These are phyloP conservation scores for Peterozyma xylosa DNA, from an alignment of 805 yeast genomes.

Conservation along the genomic window DNA sequence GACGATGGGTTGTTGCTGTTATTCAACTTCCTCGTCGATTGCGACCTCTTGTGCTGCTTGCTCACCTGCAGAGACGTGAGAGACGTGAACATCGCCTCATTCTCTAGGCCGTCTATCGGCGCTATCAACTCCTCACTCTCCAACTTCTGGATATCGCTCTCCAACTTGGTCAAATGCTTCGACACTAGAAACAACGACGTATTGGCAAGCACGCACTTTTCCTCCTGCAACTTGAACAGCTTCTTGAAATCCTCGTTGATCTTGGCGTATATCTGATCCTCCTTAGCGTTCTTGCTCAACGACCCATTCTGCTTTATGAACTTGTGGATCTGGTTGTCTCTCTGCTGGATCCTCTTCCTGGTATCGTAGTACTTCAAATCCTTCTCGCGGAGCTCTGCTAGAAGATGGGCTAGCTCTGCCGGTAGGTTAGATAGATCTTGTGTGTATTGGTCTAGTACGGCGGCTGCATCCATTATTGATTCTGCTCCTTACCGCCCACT, in stretches of 20 bases:
- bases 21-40: neutral
- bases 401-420: constrained; percentile 71
- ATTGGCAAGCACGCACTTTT: constrained; percentile 72
- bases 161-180: constrained; percentile 67
- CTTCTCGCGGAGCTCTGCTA: constrained; percentile 69
- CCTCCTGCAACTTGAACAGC: constrained; percentile 60
- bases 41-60: constrained; percentile 1
- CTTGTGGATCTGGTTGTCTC: constrained; percentile 78
- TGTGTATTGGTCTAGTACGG: constrained; percentile 64
- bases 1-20: neutral
- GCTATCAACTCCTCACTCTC: constrained; percentile 80
- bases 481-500: neutral
- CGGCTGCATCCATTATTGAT: constrained; percentile 77
- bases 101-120: constrained; percentile 25
- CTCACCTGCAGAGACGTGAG: neutral
- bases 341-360: constrained; percentile 55
- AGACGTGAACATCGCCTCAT: constrained; percentile 6
- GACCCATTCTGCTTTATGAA: constrained; percentile 81
- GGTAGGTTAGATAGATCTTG: constrained; percentile 69
- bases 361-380: constrained; percentile 63
- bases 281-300: constrained; percentile 73
- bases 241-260: constrained; percentile 61
- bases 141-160: constrained; percentile 65
- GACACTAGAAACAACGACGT: constrained; percentile 75
- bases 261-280: constrained; percentile 53